Evolutionary conservation across 306 rosid genomes (phyloP), one percentile per base, ranked within the genome.

Genomic region (Chamaecrista fasciculata): DNA sequence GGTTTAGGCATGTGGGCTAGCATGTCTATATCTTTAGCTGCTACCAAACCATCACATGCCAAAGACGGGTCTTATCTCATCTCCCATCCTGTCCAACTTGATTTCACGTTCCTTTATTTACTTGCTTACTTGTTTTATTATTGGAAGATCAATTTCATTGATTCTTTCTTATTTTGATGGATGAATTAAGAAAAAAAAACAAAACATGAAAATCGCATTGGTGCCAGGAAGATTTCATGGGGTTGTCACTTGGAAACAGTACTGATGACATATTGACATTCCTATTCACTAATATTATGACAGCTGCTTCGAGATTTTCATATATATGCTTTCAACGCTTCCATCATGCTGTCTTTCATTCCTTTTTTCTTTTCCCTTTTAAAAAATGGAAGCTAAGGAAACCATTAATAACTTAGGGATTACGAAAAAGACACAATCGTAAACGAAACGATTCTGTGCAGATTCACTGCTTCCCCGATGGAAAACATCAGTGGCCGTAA

Each of bases 11-110:
- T 67, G 70, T 71, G 74, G 59, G 59, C 57, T 81, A 71, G 74
- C 49, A 74, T 75, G 86, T 76, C 79, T 36, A 43, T 78, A 37
- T 63, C 53, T 43, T 28, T 53, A 25, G 81, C 64, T 79, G 82
- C 74, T 66, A 44, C 68, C 74, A 39, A 69, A 72, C 33, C 53
- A 39, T 53, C 73, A 82, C 88, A 77, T 79, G 88, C 73, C 65
- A 16, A 16, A 59, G 84, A 57, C 59, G 67, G 70, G 62, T 37
- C 59, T 66, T 59, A 62, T 53, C 65, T 66, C 43, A 26, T 70
- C 57, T 66, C 57, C 74, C 24, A 16, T 66, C 43, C 21, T 70
- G 51, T 66, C 57, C 74, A 29, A 16, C 70, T 73, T 43, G 44
- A 61, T 49, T 74, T 71, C 71, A 73, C 76, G 86, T 69, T 69